These are phyloP conservation scores for Sphagnum magellanicum DNA, from an alignment of 228 moss, liverwort and hornwort species.

Conservation along the genomic window DNA sequence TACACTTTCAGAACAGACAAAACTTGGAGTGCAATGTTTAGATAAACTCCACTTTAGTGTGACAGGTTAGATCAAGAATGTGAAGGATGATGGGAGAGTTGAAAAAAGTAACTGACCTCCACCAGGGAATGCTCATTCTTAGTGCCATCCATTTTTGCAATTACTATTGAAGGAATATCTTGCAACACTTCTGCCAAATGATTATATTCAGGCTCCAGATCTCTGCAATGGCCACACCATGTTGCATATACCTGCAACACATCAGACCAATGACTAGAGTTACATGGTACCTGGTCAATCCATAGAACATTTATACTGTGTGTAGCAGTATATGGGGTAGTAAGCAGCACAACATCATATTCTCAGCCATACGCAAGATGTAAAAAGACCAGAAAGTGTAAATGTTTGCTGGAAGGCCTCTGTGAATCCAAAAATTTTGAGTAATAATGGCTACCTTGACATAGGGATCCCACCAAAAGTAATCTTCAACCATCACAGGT, in stretches of 20 bases:
- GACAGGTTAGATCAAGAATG: too few relatives aligned
- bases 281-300: not conserved
- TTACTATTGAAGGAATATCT: slow-evolving; percentile 49
- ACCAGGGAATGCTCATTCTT: slow-evolving; percentile 76
- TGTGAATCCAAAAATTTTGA: too few relatives aligned
- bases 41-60: not conserved
- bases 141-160: slow-evolving; percentile 81
- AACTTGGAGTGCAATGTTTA: not conserved
- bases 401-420: not conserved
- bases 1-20: not conserved
- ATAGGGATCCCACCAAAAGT: too few relatives aligned
- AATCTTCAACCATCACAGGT: too few relatives aligned
- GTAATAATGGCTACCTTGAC: too few relatives aligned
- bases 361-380: not conserved
- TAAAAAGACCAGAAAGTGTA: not conserved
- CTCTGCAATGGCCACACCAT: slow-evolving; percentile 69
- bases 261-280: not conserved
- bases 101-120: slow-evolving; percentile 31
- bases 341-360: not conserved
- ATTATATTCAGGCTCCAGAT: slow-evolving; percentile 46
- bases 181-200: slow-evolving; percentile 52
- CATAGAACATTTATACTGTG: not conserved
- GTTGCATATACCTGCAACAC: slow-evolving; percentile 56
- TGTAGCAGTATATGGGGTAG: not conserved
- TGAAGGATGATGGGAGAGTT: not conserved